These are phyloP conservation scores for Phytophthora europaea DNA, from an alignment of 352 stramenopile genomes.

Conservation along the genomic window DNA sequence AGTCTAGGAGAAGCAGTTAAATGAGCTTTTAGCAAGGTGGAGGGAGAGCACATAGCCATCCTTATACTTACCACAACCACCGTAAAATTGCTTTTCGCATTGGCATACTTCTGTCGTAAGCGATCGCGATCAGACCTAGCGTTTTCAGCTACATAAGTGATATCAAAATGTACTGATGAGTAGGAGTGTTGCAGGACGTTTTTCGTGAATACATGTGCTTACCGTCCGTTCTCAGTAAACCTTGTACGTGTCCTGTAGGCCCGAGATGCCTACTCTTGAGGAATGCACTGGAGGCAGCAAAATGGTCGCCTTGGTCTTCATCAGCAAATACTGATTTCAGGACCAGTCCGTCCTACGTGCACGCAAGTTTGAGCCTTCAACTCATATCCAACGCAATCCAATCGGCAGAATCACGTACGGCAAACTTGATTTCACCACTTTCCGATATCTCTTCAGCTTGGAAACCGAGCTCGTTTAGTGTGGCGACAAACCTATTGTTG, in stretches of 20 bases:
- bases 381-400: neutral
- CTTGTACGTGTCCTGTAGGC: slow-evolving; percentile 18
- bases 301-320: slow-evolving; percentile 13
- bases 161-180: neutral
- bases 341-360: slow-evolving; percentile 70
- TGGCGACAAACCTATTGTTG: slow-evolving; percentile 78
- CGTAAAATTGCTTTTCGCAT: slow-evolving; percentile 84
- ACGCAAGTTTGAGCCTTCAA: neutral
- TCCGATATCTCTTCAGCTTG: slow-evolving; percentile 83
- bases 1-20: slow-evolving; percentile 42
- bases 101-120: slow-evolving; percentile 80
- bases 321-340: slow-evolving; percentile 71
- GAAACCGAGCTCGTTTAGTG: slow-evolving; percentile 83
- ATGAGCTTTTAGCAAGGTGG: slow-evolving; percentile 4
- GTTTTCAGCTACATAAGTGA: slow-evolving; percentile 39
- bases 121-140: slow-evolving; percentile 73
- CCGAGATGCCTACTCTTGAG: slow-evolving; percentile 17
- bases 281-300: slow-evolving; percentile 4
- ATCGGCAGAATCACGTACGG: slow-evolving; percentile 42
- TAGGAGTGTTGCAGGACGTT: neutral
- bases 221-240: slow-evolving; percentile 37
- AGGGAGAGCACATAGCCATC: neutral
- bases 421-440: slow-evolving; percentile 85
- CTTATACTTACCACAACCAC: slow-evolving; percentile 59
- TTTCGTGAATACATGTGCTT: neutral